These are phyloP conservation scores for Salix suchowensis DNA, from an alignment of 345 rosid genomes.

Conservation along the genomic window DNA sequence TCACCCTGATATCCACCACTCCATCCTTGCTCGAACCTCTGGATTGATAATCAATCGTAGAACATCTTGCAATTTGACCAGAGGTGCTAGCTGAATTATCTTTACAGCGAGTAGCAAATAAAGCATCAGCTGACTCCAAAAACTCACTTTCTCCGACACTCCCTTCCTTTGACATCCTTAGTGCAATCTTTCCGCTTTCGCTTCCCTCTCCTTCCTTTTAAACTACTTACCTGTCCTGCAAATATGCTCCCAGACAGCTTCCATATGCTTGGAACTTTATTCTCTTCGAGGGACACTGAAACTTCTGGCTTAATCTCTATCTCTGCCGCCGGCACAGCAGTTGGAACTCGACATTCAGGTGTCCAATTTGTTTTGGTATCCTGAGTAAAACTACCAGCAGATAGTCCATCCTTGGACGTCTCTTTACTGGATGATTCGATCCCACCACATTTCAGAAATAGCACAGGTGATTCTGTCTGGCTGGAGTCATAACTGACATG, in stretches of 20 bases:
- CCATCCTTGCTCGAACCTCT: conserved; percentile 22
- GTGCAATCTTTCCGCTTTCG: conserved; percentile 69
- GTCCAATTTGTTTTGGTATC: conserved; percentile 55
- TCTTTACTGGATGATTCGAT: conserved; percentile 56
- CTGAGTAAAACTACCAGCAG: conserved; percentile 79
- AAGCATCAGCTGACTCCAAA: conserved; percentile 39
- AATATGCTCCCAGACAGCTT: conserved; percentile 35
- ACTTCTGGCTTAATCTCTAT: conserved; percentile 36
- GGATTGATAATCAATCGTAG: conserved; percentile 25
- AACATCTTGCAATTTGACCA: conserved; percentile 27
- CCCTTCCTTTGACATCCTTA: conserved; percentile 53
- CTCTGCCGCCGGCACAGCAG: conserved; percentile 31
- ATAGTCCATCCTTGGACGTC: conserved; percentile 56
- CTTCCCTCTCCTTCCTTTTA: conserved; percentile 74
- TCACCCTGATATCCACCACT: conserved; percentile 38
- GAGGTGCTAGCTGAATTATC: conserved; percentile 42
- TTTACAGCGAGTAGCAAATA: conserved; percentile 38
- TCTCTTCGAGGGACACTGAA: conserved; percentile 24
- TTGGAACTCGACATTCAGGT: conserved; percentile 32
- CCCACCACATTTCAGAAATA: conserved; percentile 47
- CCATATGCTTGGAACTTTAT: conserved; percentile 25
- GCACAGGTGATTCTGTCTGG: conserved; percentile 56
- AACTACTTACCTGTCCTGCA: conserved; percentile 35
- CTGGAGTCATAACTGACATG: conserved; percentile 48
- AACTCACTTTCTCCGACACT: conserved; percentile 66